Evolutionary conservation across 23 red algal genomes (phyloP).

Genomic region (Pyropia haitanensis): DNA sequence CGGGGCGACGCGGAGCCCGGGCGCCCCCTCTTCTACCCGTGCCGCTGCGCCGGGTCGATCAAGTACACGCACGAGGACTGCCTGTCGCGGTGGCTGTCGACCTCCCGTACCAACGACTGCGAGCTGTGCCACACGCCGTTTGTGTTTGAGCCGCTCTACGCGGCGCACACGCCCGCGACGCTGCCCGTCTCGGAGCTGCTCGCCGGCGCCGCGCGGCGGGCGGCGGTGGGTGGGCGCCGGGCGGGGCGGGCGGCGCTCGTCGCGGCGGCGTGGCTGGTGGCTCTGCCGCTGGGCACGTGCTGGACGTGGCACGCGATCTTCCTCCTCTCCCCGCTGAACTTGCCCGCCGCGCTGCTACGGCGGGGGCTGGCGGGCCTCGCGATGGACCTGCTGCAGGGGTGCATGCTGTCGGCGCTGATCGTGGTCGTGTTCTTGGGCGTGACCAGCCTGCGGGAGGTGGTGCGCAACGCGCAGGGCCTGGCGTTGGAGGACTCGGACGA

Average conservation of each 20-base stretch:
- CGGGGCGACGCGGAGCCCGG: slow-evolving; percentile 48
- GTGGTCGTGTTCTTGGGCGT: slow-evolving; percentile 74
- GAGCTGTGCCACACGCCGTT: slow-evolving; percentile 87
- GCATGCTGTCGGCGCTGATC: slow-evolving; percentile 64
- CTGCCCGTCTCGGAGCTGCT: slow-evolving; percentile 66
- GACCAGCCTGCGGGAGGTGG: slow-evolving; percentile 41
- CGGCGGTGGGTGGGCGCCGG: slow-evolving; percentile 19
- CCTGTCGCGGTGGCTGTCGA: slow-evolving; percentile 74
- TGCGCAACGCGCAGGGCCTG: slow-evolving; percentile 20
- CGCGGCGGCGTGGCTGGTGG: slow-evolving; percentile 64
- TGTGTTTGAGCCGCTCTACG: slow-evolving; percentile 77
- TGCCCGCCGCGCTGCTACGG: slow-evolving; percentile 22
- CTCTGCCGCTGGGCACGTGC: slow-evolving; percentile 67
- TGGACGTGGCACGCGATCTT: slow-evolving; percentile 75
- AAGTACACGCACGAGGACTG: slow-evolving; percentile 92
- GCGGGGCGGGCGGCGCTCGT: slow-evolving; percentile 47
- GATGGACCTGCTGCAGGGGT: slow-evolving; percentile 62
- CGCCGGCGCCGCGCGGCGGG: slow-evolving; percentile 23
- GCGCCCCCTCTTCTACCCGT: slow-evolving; percentile 83
- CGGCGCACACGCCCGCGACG: slow-evolving; percentile 56
- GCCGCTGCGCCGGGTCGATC: slow-evolving; percentile 86
- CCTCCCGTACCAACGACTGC: slow-evolving; percentile 65
- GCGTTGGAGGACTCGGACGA: slow-evolving; percentile 24
- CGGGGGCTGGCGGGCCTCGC: slow-evolving; percentile 29
- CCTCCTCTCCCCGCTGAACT: slow-evolving; percentile 16